Evolutionary conservation across 2,329 filamentous ascomycete genomes (phyloP), one percentile per base, ranked within the genome.

Genomic region (Paracorniculantispora psalliotae): DNA sequence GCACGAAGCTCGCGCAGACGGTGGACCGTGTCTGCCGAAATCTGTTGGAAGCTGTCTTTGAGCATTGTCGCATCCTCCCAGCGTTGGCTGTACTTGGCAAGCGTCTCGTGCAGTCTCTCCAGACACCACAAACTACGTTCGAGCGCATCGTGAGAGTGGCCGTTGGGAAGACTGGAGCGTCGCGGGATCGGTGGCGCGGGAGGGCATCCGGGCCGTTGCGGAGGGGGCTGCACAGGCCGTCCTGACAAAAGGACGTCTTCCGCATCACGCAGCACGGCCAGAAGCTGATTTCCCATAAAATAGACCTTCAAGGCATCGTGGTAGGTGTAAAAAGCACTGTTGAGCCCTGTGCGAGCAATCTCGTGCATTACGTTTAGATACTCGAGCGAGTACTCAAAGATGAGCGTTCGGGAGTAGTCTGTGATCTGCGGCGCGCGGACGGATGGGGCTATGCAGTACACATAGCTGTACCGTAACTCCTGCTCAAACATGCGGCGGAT

Each of bases 401-500:
- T 90, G 25, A 96, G 79, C 30, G 86, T 79, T 62, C 91, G 89
- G 39, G 87, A 89, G 69, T 93, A 91, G 48, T 91, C 83, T 3
- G 85, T 87, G 52, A 92, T 85, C 23, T 83, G 79, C 0, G 90
- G 89, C 3, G 89, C 85, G 48, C 88, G 81, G 1, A 86, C 84
- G 37, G 89, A 92, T 1, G 92, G 91, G 0, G 91, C 91, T 8
- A 97, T 81, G 59, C 93, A 90, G 71, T 97, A 91, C 25, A 96
- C 88, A 66, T 91, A 94, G 68, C 91, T 96, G 75, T 96, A 97
- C 49, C 93, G 83, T 44, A 96, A 75, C 69, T 99, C 94, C 17
- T 96, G 83, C 63, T 94, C 89, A 68, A 97, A 96, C 63, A 92
- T 84, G 50, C 89, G 83, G 41, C 86, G 83, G 63, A 92, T 87